phyloP scores from a whole-genome alignment of 176 grass and related monocot species.

The Cenchrus fungigraminus region DNA sequence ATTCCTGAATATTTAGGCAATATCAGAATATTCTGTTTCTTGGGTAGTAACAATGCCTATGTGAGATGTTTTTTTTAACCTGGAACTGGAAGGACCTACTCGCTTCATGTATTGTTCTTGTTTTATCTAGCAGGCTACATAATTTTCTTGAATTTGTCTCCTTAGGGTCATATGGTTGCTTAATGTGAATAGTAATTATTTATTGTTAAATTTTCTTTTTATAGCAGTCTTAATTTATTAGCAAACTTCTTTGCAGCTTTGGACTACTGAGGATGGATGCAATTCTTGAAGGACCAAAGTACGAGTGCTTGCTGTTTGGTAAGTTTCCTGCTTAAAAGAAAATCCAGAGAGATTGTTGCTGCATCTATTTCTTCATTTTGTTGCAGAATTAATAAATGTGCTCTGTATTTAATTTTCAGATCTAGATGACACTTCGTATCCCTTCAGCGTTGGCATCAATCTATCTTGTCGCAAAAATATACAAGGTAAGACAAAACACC shows the following conservation, averaged over 20 bases:
- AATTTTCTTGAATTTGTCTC: constrained; percentile 5
- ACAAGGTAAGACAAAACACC: constrained; percentile 44
- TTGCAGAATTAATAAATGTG: background rate
- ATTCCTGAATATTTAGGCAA: constrained; percentile 14
- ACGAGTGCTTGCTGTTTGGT: constrained; percentile 81
- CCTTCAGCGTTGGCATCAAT: constrained; percentile 61
- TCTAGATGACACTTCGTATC: constrained; percentile 81
- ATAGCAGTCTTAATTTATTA: background rate
- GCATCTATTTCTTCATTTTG: background rate
- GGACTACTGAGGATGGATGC: constrained; percentile 40
- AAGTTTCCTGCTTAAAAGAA: background rate
- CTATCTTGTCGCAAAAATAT: constrained; percentile 79
- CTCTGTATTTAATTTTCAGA: constrained; percentile 52
- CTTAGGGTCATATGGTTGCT: background rate
- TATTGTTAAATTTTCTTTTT: constrained; percentile 8
- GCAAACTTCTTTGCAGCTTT: constrained; percentile 12
- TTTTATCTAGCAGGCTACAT: background rate
- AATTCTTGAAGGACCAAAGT: constrained; percentile 52
- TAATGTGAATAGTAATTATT: background rate
- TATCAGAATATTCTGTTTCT: constrained; percentile 30
- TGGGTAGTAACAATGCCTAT: background rate
- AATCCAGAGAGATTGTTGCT: background rate
- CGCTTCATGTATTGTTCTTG: background rate
- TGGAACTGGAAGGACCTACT: background rate
- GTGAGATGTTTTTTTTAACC: background rate